Evolutionary conservation across 1,139 yeast genomes (phyloP).

Genomic region (Geotrichum cucujoidarum): DNA sequence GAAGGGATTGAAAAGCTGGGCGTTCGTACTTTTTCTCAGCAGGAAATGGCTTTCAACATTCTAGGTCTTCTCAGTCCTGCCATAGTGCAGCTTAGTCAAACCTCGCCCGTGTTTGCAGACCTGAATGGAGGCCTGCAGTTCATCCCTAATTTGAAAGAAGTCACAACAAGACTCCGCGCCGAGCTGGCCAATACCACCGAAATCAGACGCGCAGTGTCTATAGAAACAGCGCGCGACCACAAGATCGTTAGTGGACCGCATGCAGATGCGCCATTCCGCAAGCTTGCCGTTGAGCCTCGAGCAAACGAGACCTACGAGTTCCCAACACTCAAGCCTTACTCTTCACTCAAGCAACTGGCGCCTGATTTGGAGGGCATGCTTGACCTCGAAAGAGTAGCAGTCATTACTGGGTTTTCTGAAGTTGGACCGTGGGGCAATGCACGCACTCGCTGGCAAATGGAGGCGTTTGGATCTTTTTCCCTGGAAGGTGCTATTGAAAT

Average conservation of each 20-base stretch:
- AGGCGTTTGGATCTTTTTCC: constrained; percentile 90
- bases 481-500: constrained; percentile 97
- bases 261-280: constrained; percentile 79
- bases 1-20: constrained; percentile 95
- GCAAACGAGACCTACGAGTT: constrained; percentile 91
- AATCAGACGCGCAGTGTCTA: constrained; percentile 89
- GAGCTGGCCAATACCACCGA: constrained; percentile 83
- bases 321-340: constrained; percentile 78
- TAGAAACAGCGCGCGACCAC: constrained; percentile 89
- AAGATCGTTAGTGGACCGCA: constrained; percentile 84
- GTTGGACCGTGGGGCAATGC: constrained; percentile 99
- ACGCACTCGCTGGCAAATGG: constrained; percentile 99
- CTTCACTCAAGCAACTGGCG: constrained; percentile 62
- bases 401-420: constrained; percentile 95
- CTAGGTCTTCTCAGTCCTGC: constrained; percentile 89
- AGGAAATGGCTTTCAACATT: constrained; percentile 98
- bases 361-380: constrained; percentile 80
- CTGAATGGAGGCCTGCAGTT: constrained; percentile 97
- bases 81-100: constrained; percentile 81
- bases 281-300: constrained; percentile 77
- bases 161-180: constrained; percentile 72
- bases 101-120: constrained; percentile 93
- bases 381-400: constrained; percentile 85
- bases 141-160: constrained; percentile 84
- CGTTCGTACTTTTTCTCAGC: constrained; percentile 95